Base-by-base conservation (phyloP, 208 protist species). In the Leishmania tropica region DNA sequence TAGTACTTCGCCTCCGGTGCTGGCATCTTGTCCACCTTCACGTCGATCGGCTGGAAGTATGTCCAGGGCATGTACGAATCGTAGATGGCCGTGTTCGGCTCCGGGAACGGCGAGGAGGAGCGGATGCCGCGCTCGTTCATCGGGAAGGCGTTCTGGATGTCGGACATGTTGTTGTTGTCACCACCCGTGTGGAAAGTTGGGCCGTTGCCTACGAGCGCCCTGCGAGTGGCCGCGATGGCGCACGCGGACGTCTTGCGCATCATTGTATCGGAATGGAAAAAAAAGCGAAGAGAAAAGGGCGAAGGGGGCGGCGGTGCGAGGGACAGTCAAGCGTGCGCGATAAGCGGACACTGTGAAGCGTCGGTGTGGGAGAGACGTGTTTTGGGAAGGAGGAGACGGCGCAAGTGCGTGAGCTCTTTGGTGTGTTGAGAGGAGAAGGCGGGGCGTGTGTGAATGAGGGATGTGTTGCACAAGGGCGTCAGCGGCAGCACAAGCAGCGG, bases 11-110 rank as follows among this genome's bases (percentile, higher is more conserved):
- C 81, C 92, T 97, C 91, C 21, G 95, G 95, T 21, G 92, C 93
- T 73, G 92, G 88, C 81, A 97, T 76, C 88, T 94, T 96, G 48
- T 95, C 90, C 48, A 97, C 86, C 35, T 96, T 92, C 77, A 97
- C 89, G 85, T 97, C 93, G 40, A 96, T 87, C 13, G 95, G 95
- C 83, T 97, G 95, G 86, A 97, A 97, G 86, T 97, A 97, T 28
- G 95, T 97, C 95, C 95, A 97, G 45, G 95, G 81, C 76, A 94
- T 85, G 87, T 96, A 97, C 28, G 90, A 85, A 84, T 97, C 95
- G 86, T 97, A 97, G 84, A 97, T 94, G 80, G 95, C 93, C 28
- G 95, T 97, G 86, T 97, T 97, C 72, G 95, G 93, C 87, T 97
- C 95, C 42, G 88, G 85, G 81, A 97, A 97, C 47, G 92, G 92